Evolutionary conservation across 768 basidiomycete species (phyloP).

Genomic region (Ramaria sp.): DNA sequence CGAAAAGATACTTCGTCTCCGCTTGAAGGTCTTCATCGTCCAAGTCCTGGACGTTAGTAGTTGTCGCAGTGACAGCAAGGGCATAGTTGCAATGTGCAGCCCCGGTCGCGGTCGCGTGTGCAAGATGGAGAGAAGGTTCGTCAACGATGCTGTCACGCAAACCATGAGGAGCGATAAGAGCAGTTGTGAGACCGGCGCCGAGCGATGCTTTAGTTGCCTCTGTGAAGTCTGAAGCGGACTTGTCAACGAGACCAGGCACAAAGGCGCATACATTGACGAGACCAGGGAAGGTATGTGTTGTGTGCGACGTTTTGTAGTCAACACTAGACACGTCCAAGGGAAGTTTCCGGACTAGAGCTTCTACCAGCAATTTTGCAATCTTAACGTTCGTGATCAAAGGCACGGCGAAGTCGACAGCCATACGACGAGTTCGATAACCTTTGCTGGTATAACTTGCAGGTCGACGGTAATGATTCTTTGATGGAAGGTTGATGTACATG

Average conservation of each 20-base stretch:
- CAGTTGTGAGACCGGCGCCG: conserved; percentile 82
- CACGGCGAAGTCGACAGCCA: conserved; percentile 98
- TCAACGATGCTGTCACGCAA: conserved; percentile 53
- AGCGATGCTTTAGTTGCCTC: conserved; percentile 72
- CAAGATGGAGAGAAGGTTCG: conserved; percentile 52
- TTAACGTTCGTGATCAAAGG: conserved; percentile 98
- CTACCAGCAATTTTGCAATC: conserved; percentile 91
- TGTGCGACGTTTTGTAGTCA: conserved; percentile 91
- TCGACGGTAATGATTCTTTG: conserved; percentile 93
- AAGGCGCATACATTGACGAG: conserved; percentile 83
- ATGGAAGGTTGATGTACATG: conserved; percentile 98
- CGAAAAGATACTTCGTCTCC: conserved; percentile 77
- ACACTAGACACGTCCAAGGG: conserved; percentile 82
- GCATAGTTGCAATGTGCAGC: conserved; percentile 82
- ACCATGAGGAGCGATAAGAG: conserved; percentile 68
- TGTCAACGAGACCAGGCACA: conserved; percentile 55
- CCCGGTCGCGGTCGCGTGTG: conserved; percentile 50
- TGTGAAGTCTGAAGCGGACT: conserved; percentile 47
- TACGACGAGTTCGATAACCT: conserved; percentile 91
- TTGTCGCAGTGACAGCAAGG: conserved; percentile 65
- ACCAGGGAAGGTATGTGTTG: conserved; percentile 84
- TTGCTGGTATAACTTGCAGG: conserved; percentile 96
- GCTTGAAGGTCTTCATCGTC: conserved; percentile 62
- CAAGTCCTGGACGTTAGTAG: conserved; percentile 48
- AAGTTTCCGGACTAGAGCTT: conserved; percentile 85